Evolutionary conservation across 805 yeast genomes (phyloP).

Genomic region (Candida koratica): DNA sequence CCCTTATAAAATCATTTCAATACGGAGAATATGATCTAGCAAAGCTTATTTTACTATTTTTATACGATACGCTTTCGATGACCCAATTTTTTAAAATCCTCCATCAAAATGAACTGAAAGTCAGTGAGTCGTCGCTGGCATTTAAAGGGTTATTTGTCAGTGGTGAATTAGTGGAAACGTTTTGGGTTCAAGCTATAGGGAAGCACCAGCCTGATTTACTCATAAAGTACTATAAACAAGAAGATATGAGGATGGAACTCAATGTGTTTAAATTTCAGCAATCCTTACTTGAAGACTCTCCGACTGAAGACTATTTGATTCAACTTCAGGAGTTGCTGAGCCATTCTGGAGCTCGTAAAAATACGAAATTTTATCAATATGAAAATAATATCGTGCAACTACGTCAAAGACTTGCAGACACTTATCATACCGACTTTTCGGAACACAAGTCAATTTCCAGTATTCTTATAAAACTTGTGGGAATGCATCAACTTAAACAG

Average conservation of each 20-base stretch:
- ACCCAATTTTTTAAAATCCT: constrained; percentile 70
- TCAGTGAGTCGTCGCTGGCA: constrained; percentile 27
- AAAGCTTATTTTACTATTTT: constrained; percentile 49
- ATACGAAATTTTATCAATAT: constrained; percentile 20
- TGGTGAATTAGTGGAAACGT: constrained; percentile 37
- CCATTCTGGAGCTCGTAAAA: constrained; percentile 20
- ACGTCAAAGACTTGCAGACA: constrained; percentile 29
- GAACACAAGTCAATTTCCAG: constrained; percentile 23
- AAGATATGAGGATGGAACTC: constrained; percentile 25
- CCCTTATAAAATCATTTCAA: constrained; percentile 62
- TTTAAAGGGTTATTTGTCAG: constrained; percentile 21
- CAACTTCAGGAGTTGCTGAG: constrained; percentile 21
- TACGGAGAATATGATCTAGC: constrained; percentile 60
- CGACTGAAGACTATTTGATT: constrained; percentile 24
- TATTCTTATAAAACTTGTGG: constrained; percentile 26
- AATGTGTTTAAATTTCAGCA: constrained; percentile 17
- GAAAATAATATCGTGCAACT: constrained; percentile 33
- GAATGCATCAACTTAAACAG: constrained; percentile 36
- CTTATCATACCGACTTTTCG: constrained; percentile 30
- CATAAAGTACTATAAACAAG: constrained; percentile 29
- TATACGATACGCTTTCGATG: constrained; percentile 51
- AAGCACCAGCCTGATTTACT: constrained; percentile 19
- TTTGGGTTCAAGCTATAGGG: constrained; percentile 34
- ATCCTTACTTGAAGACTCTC: constrained; percentile 15
- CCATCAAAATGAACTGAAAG: constrained; percentile 41